Evolutionary conservation across 2,329 filamentous ascomycete genomes (phyloP).

Genomic region (Botrytis fabae): DNA sequence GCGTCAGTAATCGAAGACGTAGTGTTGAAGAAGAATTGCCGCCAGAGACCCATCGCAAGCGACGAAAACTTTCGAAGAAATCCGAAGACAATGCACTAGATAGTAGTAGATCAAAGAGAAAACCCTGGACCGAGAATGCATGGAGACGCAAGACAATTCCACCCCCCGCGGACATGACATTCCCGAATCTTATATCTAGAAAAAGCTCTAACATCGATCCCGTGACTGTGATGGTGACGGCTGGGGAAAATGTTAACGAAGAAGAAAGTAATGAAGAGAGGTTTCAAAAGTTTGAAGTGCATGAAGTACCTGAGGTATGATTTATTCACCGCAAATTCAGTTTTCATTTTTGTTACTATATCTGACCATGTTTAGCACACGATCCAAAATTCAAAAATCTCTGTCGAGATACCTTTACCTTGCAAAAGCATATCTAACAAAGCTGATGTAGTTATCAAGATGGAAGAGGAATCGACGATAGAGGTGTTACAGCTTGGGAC

Average conservation of each 20-base stretch:
- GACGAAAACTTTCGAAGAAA: slow-evolving; percentile 9
- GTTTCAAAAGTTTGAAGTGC: not conserved
- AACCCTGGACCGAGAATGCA: slow-evolving; percentile 6
- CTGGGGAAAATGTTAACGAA: not conserved
- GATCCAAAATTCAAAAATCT: not conserved
- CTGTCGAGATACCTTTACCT: not conserved
- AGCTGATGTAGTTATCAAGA: not conserved
- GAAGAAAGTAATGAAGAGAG: not conserved
- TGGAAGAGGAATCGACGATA: slow-evolving; percentile 9
- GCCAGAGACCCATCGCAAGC: slow-evolving; percentile 13
- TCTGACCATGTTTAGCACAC: not conserved
- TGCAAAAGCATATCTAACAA: not conserved
- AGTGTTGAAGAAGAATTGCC: slow-evolving; percentile 1
- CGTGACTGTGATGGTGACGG: not conserved
- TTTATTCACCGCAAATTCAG: not conserved
- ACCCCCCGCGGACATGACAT: slow-evolving; percentile 7
- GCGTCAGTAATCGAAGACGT: not conserved
- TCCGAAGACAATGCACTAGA: slow-evolving; percentile 1
- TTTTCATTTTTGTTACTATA: not conserved
- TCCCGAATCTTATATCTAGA: slow-evolving; percentile 16
- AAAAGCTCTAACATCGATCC: slow-evolving; percentile 16
- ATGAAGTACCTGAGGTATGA: not conserved
- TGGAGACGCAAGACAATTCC: slow-evolving; percentile 16
- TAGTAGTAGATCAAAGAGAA: slow-evolving; percentile 1
- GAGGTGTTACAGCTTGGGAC: not conserved